These are phyloP conservation scores for Phellinidium pouzarii DNA, from an alignment of 1,284 basidiomycete species.

Conservation along the genomic window DNA sequence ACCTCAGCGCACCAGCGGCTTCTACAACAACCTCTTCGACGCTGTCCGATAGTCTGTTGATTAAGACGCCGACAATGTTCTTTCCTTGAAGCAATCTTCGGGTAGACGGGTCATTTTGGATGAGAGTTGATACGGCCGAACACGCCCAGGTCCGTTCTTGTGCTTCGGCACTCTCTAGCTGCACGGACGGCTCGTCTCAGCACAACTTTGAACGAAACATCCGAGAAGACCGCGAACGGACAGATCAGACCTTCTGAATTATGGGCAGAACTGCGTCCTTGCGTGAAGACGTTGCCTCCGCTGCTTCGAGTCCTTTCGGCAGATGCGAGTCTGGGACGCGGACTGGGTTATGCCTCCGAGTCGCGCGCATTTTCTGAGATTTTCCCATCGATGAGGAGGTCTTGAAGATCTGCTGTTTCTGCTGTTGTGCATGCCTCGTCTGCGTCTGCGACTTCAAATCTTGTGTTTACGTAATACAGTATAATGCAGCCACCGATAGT, in stretches of 20 bases:
- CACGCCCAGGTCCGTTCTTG: slow-evolving; percentile 88
- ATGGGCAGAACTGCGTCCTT: slow-evolving; percentile 77
- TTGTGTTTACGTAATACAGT: no score
- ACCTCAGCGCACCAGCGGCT: slow-evolving; percentile 80
- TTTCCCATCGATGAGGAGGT: slow-evolving; percentile 65
- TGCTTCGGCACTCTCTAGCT: slow-evolving; percentile 72
- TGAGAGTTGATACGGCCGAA: slow-evolving; percentile 84
- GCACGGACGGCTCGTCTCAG: neutral
- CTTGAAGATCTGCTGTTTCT: neutral
- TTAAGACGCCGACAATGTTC: slow-evolving; percentile 82
- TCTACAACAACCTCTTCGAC: slow-evolving; percentile 85
- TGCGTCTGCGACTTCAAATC: no score
- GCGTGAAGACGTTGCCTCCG: slow-evolving; percentile 65
- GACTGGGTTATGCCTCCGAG: slow-evolving; percentile 85
- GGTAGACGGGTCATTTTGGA: slow-evolving; percentile 84
- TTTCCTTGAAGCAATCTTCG: slow-evolving; percentile 83
- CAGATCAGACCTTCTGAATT: slow-evolving; percentile 64
- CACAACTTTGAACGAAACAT: neutral
- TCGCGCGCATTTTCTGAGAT: slow-evolving; percentile 74
- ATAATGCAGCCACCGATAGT: no score
- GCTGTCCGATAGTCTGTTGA: slow-evolving; percentile 75
- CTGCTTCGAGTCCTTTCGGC: slow-evolving; percentile 67
- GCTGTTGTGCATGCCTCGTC: no score
- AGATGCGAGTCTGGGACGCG: slow-evolving; percentile 87
- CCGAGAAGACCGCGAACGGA: neutral